Conservation (phyloP, 352 stramenopile genomes). For the Globisporangium carolinianum region DNA sequence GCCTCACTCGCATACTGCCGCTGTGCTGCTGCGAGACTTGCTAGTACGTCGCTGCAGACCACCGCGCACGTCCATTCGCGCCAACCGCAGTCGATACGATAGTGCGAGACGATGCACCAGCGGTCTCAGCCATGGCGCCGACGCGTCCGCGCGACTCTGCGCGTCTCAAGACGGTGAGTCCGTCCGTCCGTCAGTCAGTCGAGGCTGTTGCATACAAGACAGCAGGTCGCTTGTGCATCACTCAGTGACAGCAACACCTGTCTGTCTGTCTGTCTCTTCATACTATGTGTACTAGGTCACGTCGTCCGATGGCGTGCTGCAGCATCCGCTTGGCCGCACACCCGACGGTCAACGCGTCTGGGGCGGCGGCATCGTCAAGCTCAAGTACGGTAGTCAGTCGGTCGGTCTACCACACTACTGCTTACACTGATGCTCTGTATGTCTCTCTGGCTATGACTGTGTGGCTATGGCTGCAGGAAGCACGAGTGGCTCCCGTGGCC, state of each 20-base stretch:
- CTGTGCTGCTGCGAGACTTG: no score
- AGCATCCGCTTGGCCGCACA: conserved; percentile 35
- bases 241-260: neutral
- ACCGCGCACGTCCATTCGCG: no score
- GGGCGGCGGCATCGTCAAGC: conserved; percentile 55
- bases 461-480: conserved; percentile 16
- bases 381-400: conserved; percentile 16
- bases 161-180: no score
- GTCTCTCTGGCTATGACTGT: neutral
- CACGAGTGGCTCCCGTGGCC: conserved; percentile 42
- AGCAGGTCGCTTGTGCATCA: no score
- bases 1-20: no score
- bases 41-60: no score
- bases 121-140: no score
- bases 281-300: conserved; percentile 9
- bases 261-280: neutral
- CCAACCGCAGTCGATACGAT: no score
- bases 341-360: conserved; percentile 53
- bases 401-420: neutral
- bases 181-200: no score
- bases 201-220: no score
- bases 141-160: no score
- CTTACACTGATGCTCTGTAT: neutral
- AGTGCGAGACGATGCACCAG: no score
- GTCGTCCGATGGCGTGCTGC: conserved; percentile 32